Conservation (phyloP, 441 rosid genomes). For the Populus tomentosa region DNA sequence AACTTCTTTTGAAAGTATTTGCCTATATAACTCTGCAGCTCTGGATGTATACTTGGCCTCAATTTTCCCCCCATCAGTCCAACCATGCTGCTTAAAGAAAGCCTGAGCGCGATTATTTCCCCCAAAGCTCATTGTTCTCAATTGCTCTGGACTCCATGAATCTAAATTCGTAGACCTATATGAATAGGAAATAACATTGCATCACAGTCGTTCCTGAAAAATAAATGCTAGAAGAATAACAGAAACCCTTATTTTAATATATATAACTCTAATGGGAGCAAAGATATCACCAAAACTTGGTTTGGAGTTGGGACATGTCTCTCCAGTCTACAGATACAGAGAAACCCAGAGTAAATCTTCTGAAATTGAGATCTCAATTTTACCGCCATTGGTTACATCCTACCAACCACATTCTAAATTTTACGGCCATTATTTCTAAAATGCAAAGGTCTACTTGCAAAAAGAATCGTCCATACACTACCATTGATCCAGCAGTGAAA, state of each 20-base stretch:
- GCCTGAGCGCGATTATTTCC: conserved; percentile 90
- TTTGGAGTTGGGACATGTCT: background rate
- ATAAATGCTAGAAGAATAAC: background rate
- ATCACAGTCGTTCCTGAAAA: too few relatives aligned
- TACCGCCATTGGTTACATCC: background rate
- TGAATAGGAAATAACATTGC: too few relatives aligned
- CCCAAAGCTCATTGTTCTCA: too few relatives aligned
- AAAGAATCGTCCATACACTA: too few relatives aligned
- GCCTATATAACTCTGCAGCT: conserved; percentile 88
- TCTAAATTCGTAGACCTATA: conserved; percentile 91
- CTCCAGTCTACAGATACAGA: background rate
- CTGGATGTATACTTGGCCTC: conserved; percentile 92
- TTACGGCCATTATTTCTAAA: background rate
- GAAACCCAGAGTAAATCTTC: background rate
- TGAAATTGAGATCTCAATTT: background rate
- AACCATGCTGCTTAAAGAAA: conserved; percentile 96
- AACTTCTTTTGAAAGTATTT: conserved; percentile 79
- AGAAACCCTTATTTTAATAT: background rate
- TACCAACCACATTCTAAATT: background rate
- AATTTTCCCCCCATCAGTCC: conserved; percentile 77
- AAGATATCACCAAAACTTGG: background rate
- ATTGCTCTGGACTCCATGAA: conserved; percentile 87
- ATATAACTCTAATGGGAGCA: background rate
- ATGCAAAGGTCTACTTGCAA: too few relatives aligned
- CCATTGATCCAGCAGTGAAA: too few relatives aligned